Evolutionary conservation across 2,329 filamentous ascomycete species (phyloP).

Genomic region (Botrytis sinoallii): DNA sequence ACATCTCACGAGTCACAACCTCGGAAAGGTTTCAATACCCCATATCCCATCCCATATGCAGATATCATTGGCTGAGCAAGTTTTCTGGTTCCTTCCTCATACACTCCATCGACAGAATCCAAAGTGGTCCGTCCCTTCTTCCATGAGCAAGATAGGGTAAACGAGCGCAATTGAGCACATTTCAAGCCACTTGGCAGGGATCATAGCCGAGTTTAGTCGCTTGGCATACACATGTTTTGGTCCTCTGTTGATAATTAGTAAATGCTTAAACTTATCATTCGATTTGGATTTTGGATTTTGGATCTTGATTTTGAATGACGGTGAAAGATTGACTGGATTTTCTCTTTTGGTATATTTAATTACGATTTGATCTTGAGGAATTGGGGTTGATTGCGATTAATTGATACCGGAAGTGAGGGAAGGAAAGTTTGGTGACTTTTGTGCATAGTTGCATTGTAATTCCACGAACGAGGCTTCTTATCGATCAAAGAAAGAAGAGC

Average conservation of each 20-base stretch:
- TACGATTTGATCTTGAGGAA: background rate
- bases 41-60: background rate
- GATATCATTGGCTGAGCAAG: background rate
- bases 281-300: background rate
- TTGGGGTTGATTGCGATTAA: background rate
- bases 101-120: background rate
- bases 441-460: slow-evolving; percentile 16
- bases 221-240: slow-evolving; percentile 1
- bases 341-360: background rate
- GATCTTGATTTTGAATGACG: background rate
- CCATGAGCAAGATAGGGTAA: background rate
- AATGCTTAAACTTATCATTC: background rate
- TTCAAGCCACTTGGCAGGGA: slow-evolving; percentile 19
- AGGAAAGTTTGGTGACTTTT: background rate
- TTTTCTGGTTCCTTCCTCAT: background rate
- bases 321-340: background rate
- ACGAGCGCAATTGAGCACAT: slow-evolving; percentile 22
- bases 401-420: background rate
- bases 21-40: background rate
- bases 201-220: background rate
- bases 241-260: background rate
- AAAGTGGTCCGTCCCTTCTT: slow-evolving; percentile 1
- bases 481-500: background rate
- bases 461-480: background rate
- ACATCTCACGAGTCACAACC: background rate